Conservation (phyloP, 2,329 filamentous ascomycete genomes). For the Gaeumannomyces sp. region DNA sequence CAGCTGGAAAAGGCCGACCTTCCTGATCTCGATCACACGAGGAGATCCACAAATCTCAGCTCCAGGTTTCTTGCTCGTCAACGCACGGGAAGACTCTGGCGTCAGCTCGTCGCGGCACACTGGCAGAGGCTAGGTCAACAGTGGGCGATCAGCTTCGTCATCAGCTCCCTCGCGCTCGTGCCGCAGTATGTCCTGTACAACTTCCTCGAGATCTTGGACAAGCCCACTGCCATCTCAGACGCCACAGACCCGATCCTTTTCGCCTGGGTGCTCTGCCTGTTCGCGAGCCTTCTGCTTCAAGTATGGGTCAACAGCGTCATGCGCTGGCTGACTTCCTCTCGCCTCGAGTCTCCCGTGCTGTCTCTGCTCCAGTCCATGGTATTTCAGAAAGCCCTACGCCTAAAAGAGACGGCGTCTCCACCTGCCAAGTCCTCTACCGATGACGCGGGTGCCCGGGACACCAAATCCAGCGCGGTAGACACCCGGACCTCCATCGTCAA, state of each 20-base stretch:
- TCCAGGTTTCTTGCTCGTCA: constrained; percentile 18
- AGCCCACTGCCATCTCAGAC: constrained; percentile 10
- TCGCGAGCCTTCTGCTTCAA: constrained; percentile 25
- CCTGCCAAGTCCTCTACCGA: constrained; percentile 11
- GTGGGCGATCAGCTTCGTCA: constrained; percentile 25
- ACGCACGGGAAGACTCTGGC: constrained; percentile 24
- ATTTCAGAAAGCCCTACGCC: constrained; percentile 28
- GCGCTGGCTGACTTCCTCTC: constrained; percentile 27
- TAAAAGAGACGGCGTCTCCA: constrained; percentile 24
- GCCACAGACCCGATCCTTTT: constrained; percentile 21
- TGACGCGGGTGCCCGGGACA: constrained; percentile 8
- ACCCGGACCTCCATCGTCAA: constrained; percentile 29
- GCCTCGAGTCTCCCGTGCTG: constrained; percentile 25
- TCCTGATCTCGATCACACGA: constrained; percentile 24
- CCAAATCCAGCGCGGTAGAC: constrained; percentile 17
- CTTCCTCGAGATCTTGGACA: constrained; percentile 27
- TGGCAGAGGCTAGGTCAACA: constrained; percentile 23
- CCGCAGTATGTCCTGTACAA: constrained; percentile 29
- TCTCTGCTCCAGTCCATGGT: constrained; percentile 28
- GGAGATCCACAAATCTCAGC: constrained; percentile 23
- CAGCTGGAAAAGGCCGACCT: constrained; percentile 26
- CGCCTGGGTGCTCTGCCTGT: constrained; percentile 26
- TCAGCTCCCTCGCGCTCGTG: constrained; percentile 25
- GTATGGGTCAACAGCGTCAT: constrained; percentile 25
- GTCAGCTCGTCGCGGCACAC: constrained; percentile 25